Evolutionary conservation across 495 filamentous ascomycete species (phyloP), one percentile per base, ranked within the genome.

Genomic region (Penicillium roqueforti): DNA sequence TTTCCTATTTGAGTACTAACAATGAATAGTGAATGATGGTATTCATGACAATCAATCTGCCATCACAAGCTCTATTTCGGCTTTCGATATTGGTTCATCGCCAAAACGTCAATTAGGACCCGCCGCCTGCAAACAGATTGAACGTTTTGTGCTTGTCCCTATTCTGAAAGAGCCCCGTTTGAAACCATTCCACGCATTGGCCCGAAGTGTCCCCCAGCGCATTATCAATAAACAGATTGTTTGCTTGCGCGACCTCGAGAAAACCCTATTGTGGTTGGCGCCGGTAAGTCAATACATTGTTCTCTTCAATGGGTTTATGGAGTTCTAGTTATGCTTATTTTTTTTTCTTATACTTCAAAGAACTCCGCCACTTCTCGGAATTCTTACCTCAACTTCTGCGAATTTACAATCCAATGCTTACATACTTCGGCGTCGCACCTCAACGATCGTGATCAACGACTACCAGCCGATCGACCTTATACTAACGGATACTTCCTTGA

Each of bases 401-500:
- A 92, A 65, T 84, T 83, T 59, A 89, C 91, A 25, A 89, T 96
- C 63, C 84, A 84, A 69, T 90, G 87, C 72, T 80, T 96, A 48
- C 87, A 91, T 68, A 84, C 88, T 26, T 89, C 90, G 11, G 87
- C 90, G 65, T 83, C 87, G 61, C 82, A 83, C 67, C 76, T 96
- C 16, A 84, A 80, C 74, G 89, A 89, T 61, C 82, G 82, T 56
- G 92, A 97, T 68, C 84, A 88, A 65, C 86, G 84, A 40, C 81
- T 87, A 57, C 86, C 88, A 38, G 72, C 82, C 67, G 92, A 97
- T 67, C 83, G 84, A 52, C 90, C 89, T 31, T 97, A 96, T 75
- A 90, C 82, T 80, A 87, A 85, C 78, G 85, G 84, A 56, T 97
- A 97, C 76, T 96, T 96, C 62, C 83, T 96, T 65, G 92, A 97